Conservation (phyloP, 2,329 filamentous ascomycete species). For the Shiraia sp. region DNA sequence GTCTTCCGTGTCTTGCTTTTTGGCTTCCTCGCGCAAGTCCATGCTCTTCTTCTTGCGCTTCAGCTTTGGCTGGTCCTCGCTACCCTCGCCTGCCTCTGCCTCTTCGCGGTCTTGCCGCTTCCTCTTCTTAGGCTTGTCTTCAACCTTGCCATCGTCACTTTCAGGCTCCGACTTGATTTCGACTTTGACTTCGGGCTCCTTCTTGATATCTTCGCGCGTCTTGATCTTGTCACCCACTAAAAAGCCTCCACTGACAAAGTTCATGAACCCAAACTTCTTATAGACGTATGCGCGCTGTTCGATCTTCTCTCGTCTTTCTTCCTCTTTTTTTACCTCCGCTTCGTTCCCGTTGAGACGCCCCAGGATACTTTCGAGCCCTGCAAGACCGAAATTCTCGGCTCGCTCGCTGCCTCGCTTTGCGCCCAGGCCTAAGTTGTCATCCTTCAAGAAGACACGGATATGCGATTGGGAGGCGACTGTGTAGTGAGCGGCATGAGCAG, state of each 20-base stretch:
- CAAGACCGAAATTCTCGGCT: constrained; percentile 77
- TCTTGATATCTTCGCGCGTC: constrained; percentile 50
- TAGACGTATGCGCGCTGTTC: constrained; percentile 75
- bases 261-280: constrained; percentile 76
- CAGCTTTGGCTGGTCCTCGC: constrained; percentile 32
- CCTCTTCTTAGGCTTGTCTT: constrained; percentile 38
- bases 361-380: constrained; percentile 82
- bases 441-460: constrained; percentile 83
- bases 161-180: constrained; percentile 49
- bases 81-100: constrained; percentile 36
- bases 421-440: constrained; percentile 88
- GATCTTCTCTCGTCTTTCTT: constrained; percentile 67
- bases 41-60: constrained; percentile 46
- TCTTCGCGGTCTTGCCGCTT: constrained; percentile 34
- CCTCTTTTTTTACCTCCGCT: constrained; percentile 70
- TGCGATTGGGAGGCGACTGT: constrained; percentile 81
- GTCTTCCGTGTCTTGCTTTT: constrained; percentile 20
- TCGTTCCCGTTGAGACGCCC: constrained; percentile 90
- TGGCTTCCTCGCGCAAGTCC: constrained; percentile 34
- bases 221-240: constrained; percentile 63
- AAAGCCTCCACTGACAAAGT: constrained; percentile 85
- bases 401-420: constrained; percentile 73
- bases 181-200: constrained; percentile 26
- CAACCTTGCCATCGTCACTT: constrained; percentile 30
- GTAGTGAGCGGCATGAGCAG: constrained; percentile 74